phyloP scores from a whole-genome alignment of 192 early-diverging fungal genomes.

The Phlyctochytrium bullatum region DNA sequence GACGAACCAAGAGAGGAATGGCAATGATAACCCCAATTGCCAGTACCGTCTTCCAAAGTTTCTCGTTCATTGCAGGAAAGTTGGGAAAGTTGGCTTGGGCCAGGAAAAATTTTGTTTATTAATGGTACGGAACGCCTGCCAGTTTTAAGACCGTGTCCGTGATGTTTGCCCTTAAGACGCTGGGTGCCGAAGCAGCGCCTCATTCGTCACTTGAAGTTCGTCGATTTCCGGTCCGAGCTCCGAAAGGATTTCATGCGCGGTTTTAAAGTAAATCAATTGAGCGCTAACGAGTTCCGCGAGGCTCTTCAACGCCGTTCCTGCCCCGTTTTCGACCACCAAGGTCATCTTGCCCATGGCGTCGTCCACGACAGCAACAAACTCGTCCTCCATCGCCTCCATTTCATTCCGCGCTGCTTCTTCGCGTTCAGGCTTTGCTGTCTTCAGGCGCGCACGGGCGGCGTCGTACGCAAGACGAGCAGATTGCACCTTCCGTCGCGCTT shows the following conservation, averaged over 20 bases:
- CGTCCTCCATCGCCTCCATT: slow-evolving; percentile 89
- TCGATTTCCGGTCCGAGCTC: slow-evolving; percentile 79
- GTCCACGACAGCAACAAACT: slow-evolving; percentile 92
- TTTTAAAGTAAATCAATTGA: slow-evolving; percentile 81
- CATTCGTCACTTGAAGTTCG: slow-evolving; percentile 92
- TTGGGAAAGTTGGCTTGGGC: not conserved
- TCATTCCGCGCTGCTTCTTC: slow-evolving; percentile 76
- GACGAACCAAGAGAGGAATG: no score
- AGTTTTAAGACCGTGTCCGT: not conserved
- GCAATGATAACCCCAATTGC: slow-evolving; percentile 29
- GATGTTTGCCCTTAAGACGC: not conserved
- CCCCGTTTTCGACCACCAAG: slow-evolving; percentile 71
- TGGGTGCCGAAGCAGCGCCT: slow-evolving; percentile 33
- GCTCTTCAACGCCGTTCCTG: slow-evolving; percentile 75
- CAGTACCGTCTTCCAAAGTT: not conserved
- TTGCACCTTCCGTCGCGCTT: slow-evolving; percentile 81
- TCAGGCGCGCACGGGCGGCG: slow-evolving; percentile 78
- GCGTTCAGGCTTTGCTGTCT: slow-evolving; percentile 67
- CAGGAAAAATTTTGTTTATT: not conserved
- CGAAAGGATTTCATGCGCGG: slow-evolving; percentile 37
- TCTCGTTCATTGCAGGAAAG: not conserved
- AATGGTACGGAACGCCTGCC: not conserved
- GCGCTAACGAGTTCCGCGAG: slow-evolving; percentile 85
- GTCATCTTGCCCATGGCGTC: slow-evolving; percentile 96
- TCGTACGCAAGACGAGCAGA: slow-evolving; percentile 83